phyloP scores from a whole-genome alignment of 805 yeast genomes.

The Danielia oregonensis region DNA sequence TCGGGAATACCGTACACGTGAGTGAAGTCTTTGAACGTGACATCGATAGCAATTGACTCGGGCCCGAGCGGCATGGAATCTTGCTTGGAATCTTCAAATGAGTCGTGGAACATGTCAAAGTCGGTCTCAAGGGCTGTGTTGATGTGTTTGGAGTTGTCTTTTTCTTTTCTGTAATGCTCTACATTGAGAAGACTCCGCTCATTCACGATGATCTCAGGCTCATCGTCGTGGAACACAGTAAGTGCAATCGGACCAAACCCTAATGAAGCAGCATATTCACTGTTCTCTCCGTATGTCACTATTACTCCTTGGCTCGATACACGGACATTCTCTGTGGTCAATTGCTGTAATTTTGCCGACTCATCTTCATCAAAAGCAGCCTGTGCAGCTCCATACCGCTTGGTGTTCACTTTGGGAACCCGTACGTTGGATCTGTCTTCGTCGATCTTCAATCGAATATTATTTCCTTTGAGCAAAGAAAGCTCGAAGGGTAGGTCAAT shows the following conservation, averaged over 20 bases:
- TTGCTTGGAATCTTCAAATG: constrained; percentile 58
- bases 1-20: constrained; percentile 95
- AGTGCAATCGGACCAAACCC: constrained; percentile 48
- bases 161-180: constrained; percentile 68
- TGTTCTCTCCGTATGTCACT: constrained; percentile 35
- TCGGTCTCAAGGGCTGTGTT: constrained; percentile 51
- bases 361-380: constrained; percentile 16
- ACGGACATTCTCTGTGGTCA: constrained; percentile 3
- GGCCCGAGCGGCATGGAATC: constrained; percentile 83
- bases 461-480: constrained; percentile 51
- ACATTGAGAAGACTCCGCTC: constrained; percentile 67
- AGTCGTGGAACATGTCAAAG: constrained; percentile 66
- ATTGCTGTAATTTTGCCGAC: background rate
- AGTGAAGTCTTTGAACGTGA: constrained; percentile 54
- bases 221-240: constrained; percentile 42
- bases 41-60: constrained; percentile 81
- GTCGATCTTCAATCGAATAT: constrained; percentile 61
- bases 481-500: constrained; percentile 54
- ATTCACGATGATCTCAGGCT: constrained; percentile 56
- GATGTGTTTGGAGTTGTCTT: constrained; percentile 19
- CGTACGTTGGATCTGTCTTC: constrained; percentile 46
- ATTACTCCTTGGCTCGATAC: constrained; percentile 11
- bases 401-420: constrained; percentile 25
- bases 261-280: constrained; percentile 42
- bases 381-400: constrained; percentile 58